These are phyloP conservation scores for Naumovozyma castellii DNA, from an alignment of 805 yeast genomes.

Conservation along the genomic window DNA sequence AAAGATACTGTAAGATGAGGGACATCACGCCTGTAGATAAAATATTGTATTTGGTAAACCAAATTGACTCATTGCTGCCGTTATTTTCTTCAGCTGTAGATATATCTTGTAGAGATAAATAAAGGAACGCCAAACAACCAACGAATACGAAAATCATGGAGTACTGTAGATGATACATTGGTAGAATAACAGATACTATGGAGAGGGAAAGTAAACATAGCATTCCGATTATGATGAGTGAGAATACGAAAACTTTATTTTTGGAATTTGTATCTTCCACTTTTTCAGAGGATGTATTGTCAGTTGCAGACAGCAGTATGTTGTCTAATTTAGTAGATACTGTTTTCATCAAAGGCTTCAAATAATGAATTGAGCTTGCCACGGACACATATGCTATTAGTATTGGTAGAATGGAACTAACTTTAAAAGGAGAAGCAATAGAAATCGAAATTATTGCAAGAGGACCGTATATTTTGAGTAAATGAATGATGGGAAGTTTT, in stretches of 20 bases:
- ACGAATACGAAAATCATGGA: conserved; percentile 26
- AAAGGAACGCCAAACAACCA: conserved; percentile 23
- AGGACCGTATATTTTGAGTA: not conserved
- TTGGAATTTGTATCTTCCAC: not conserved
- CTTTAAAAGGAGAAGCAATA: not conserved
- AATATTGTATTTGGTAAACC: conserved; percentile 15
- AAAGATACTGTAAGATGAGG: conserved; percentile 28
- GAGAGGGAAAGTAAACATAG: conserved; percentile 1
- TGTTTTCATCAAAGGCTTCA: not conserved
- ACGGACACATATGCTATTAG: not conserved
- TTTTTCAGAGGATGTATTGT: too few relatives aligned
- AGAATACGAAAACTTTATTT: not conserved
- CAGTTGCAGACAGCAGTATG: too few relatives aligned
- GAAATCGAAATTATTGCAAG: not conserved
- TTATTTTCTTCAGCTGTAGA: conserved; percentile 6
- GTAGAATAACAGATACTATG: not conserved
- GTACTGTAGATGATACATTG: conserved; percentile 11
- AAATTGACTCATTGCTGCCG: not conserved
- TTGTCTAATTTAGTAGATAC: not conserved
- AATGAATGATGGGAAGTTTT: not conserved
- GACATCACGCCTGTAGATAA: conserved; percentile 26
- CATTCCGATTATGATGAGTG: conserved; percentile 2
- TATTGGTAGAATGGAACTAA: not conserved
- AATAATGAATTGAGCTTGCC: not conserved
- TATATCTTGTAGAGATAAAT: conserved; percentile 21